Percentiles rank a stretch among this genome's conserved stretches.
Evolutionary conservation across 2,329 filamentous ascomycete genomes (phyloP).

Genomic region (Acrocalymma vagum): DNA sequence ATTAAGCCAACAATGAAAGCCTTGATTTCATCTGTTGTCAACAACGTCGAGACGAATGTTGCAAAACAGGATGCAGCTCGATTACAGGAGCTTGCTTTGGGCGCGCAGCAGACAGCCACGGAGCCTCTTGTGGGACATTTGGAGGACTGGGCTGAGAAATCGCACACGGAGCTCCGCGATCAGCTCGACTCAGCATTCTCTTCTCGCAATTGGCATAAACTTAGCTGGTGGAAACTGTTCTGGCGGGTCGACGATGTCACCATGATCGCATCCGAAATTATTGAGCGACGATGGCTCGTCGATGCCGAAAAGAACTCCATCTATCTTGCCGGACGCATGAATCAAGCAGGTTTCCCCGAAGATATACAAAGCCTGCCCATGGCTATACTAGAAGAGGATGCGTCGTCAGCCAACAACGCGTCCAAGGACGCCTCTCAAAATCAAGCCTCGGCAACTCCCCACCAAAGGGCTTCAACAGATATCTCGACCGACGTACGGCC

Average conservation of each 20-base stretch:
- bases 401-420: slow-evolving; percentile 6
- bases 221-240: slow-evolving; percentile 94
- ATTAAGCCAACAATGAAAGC: slow-evolving; percentile 73
- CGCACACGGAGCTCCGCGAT: slow-evolving; percentile 83
- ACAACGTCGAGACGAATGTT: slow-evolving; percentile 62
- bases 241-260: slow-evolving; percentile 94
- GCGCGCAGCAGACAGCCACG: slow-evolving; percentile 55
- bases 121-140: slow-evolving; percentile 66
- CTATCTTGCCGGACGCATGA: slow-evolving; percentile 80
- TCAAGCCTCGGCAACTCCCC: slow-evolving; percentile 26
- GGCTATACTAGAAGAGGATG: background rate
- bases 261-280: slow-evolving; percentile 81
- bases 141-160: slow-evolving; percentile 76
- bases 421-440: slow-evolving; percentile 23
- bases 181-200: slow-evolving; percentile 81
- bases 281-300: slow-evolving; percentile 78
- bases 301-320: slow-evolving; percentile 83
- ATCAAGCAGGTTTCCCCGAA: slow-evolving; percentile 65
- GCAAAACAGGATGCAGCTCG: slow-evolving; percentile 57
- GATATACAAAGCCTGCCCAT: slow-evolving; percentile 14
- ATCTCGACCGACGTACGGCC: slow-evolving; percentile 34
- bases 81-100: slow-evolving; percentile 42
- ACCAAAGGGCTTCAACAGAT: slow-evolving; percentile 22
- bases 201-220: slow-evolving; percentile 77
- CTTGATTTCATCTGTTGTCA: slow-evolving; percentile 73